Evolutionary conservation across 768 basidiomycete genomes (phyloP).

Genomic region (Podaxis sp.): DNA sequence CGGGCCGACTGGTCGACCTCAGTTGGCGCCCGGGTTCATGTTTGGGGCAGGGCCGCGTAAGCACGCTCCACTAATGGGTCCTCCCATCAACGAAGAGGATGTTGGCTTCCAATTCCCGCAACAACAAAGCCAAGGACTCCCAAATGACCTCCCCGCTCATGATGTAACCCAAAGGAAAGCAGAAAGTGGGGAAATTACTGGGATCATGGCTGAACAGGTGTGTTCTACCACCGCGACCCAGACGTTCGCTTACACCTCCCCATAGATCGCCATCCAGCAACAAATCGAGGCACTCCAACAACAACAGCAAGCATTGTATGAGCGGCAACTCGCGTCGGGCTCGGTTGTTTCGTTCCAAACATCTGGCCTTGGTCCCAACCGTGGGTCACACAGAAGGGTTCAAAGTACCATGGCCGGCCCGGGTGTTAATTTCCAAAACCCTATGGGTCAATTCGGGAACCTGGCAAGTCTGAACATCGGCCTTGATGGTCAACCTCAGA

Average conservation of each 20-base stretch:
- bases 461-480: constrained; percentile 51
- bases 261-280: constrained; percentile 83
- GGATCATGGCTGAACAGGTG: constrained; percentile 97
- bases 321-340: constrained; percentile 87
- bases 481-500: constrained; percentile 62
- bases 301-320: constrained; percentile 87
- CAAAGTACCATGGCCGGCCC: constrained; percentile 71
- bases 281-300: constrained; percentile 90
- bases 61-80: constrained; percentile 56
- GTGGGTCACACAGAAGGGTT: constrained; percentile 71
- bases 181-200: constrained; percentile 75
- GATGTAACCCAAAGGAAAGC: constrained; percentile 51
- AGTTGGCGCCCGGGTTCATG: constrained; percentile 89
- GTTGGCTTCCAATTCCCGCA: constrained; percentile 82
- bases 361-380: constrained; percentile 66
- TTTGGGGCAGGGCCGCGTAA: constrained; percentile 66
- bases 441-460: constrained; percentile 69
- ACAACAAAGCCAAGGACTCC: constrained; percentile 40
- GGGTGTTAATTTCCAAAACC: constrained; percentile 47
- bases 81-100: constrained; percentile 80
- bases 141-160: constrained; percentile 24
- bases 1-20: constrained; percentile 79
- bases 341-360: constrained; percentile 80
- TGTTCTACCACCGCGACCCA: constrained; percentile 27
- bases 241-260: not conserved